These are phyloP conservation scores for Rosellinia necatrix DNA, from an alignment of 2,329 filamentous ascomycete genomes.

Conservation along the genomic window DNA sequence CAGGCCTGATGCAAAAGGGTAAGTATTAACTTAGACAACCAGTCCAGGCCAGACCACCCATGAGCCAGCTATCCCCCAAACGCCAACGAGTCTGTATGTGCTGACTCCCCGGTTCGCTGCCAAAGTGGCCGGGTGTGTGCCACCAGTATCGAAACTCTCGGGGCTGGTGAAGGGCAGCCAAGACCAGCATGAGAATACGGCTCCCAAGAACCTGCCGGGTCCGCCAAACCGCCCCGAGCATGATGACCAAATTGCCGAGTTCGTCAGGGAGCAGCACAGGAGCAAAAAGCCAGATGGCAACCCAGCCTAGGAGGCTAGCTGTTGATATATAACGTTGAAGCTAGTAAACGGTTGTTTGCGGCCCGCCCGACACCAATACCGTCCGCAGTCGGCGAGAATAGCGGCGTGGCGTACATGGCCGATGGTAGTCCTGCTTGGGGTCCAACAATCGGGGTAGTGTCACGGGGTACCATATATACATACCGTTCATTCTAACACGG, in stretches of 20 bases:
- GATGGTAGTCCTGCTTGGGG: too few relatives aligned
- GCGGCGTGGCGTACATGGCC: too few relatives aligned
- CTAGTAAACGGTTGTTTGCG: too few relatives aligned
- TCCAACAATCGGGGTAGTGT: too few relatives aligned
- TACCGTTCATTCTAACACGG: too few relatives aligned
- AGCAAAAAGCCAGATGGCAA: conserved; percentile 44
- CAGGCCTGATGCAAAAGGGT: conserved; percentile 52
- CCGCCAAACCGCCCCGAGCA: conserved; percentile 52
- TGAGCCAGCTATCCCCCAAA: too few relatives aligned
- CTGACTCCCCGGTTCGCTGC: not conserved
- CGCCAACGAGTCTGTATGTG: too few relatives aligned
- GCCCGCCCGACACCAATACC: too few relatives aligned
- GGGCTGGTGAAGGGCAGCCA: conserved; percentile 39
- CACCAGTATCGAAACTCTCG: conserved; percentile 48
- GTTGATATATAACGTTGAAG: too few relatives aligned
- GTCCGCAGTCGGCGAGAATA: too few relatives aligned
- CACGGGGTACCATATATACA: too few relatives aligned
- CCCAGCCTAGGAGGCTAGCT: not conserved
- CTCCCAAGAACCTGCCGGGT: conserved; percentile 34
- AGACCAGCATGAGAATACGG: conserved; percentile 25
- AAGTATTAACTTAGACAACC: conserved; percentile 23
- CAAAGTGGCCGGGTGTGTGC: conserved; percentile 51
- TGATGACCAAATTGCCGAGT: conserved; percentile 56
- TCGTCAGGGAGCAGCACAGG: conserved; percentile 57
- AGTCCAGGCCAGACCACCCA: not conserved